Conservation (phyloP, 2,329 filamentous ascomycete genomes). For the Talaromyces albobiverticillius region DNA sequence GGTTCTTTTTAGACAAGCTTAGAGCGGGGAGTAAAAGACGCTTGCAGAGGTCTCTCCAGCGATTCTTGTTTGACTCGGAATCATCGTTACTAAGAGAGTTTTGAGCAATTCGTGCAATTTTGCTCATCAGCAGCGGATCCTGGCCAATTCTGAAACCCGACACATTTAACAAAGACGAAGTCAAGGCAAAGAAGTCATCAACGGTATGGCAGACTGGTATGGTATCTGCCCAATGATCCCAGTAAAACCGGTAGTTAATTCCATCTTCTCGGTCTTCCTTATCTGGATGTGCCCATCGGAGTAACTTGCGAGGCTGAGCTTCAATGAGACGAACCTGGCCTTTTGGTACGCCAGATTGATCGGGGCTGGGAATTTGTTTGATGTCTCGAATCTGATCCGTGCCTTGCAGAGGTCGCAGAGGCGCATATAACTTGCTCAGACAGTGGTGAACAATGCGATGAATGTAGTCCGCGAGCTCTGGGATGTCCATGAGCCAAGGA, state of each 20-base stretch:
- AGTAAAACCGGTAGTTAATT: slow-evolving; percentile 84
- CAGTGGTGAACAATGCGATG: slow-evolving; percentile 83
- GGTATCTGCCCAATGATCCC: slow-evolving; percentile 95
- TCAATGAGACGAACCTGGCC: slow-evolving; percentile 64
- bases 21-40: slow-evolving; percentile 83
- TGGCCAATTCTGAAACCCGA: slow-evolving; percentile 87
- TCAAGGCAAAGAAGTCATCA: slow-evolving; percentile 86
- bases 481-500: slow-evolving; percentile 83
- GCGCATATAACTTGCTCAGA: slow-evolving; percentile 69
- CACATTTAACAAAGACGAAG: slow-evolving; percentile 77
- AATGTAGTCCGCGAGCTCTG: slow-evolving; percentile 75
- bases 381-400: slow-evolving; percentile 45
- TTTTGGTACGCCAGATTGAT: slow-evolving; percentile 67
- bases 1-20: slow-evolving; percentile 80
- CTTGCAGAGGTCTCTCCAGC: slow-evolving; percentile 83
- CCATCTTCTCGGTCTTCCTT: slow-evolving; percentile 71
- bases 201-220: slow-evolving; percentile 86
- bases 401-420: slow-evolving; percentile 47
- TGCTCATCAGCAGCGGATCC: slow-evolving; percentile 73
- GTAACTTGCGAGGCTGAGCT: slow-evolving; percentile 61
- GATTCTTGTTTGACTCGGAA: slow-evolving; percentile 66
- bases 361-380: slow-evolving; percentile 52
- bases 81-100: slow-evolving; percentile 68
- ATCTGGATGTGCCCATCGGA: slow-evolving; percentile 84
- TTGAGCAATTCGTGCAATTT: slow-evolving; percentile 79